These are phyloP conservation scores for Zalerion maritima DNA, from an alignment of 495 filamentous ascomycete species.

Conservation along the genomic window DNA sequence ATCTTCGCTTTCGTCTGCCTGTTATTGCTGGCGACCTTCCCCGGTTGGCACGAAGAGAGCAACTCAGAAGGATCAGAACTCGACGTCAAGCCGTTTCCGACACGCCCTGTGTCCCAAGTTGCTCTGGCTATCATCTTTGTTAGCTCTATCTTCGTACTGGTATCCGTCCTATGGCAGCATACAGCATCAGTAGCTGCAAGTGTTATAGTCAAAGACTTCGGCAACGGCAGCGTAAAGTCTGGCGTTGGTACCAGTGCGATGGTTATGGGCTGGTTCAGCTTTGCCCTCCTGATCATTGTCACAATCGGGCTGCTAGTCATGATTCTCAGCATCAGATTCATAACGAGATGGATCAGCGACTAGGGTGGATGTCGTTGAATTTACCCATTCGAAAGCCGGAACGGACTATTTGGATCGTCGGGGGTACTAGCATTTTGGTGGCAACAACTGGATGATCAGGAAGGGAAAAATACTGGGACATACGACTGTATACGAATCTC, in stretches of 20 bases:
- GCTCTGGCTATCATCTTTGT: slow-evolving; percentile 69
- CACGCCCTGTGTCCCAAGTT: slow-evolving; percentile 56
- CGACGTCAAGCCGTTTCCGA: slow-evolving; percentile 70
- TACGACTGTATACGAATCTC: too few species aligned
- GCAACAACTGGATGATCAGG: slow-evolving; percentile 7
- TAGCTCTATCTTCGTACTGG: slow-evolving; percentile 62
- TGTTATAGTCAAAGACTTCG: slow-evolving; percentile 84
- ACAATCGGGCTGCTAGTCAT: slow-evolving; percentile 91
- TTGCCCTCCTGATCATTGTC: slow-evolving; percentile 78
- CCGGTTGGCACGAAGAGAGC: slow-evolving; percentile 65
- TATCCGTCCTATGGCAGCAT: slow-evolving; percentile 66
- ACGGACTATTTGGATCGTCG: too few species aligned
- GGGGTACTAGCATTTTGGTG: slow-evolving; percentile 3
- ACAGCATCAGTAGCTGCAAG: slow-evolving; percentile 89
- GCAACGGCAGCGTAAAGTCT: slow-evolving; percentile 79
- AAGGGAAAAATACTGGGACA: too few species aligned
- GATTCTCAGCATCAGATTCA: slow-evolving; percentile 75
- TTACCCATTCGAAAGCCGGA: too few species aligned
- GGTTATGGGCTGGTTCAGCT: slow-evolving; percentile 95
- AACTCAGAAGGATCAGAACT: slow-evolving; percentile 48
- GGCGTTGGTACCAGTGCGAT: slow-evolving; percentile 87
- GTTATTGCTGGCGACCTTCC: slow-evolving; percentile 64
- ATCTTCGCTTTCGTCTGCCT: slow-evolving; percentile 67
- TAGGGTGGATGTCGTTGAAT: slow-evolving; percentile 1
- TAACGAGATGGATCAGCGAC: slow-evolving; percentile 15